Conservation (phyloP, 345 rosid genomes). For the Pseudoturritis turrita region DNA sequence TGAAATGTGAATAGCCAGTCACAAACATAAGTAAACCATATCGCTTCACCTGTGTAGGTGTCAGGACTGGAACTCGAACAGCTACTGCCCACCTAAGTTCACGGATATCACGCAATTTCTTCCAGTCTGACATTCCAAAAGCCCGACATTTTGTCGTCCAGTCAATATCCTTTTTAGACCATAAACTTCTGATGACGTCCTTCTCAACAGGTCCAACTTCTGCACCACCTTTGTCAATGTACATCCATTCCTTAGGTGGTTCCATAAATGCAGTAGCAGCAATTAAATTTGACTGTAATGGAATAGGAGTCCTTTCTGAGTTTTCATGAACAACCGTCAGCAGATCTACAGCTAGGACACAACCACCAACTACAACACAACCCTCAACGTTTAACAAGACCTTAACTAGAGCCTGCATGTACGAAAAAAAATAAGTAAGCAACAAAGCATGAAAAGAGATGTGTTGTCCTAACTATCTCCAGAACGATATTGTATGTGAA, state of each 20-base stretch:
- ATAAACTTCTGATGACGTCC: conserved; percentile 88
- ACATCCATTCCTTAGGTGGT: conserved; percentile 98
- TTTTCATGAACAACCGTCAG: conserved; percentile 94
- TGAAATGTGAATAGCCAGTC: not conserved
- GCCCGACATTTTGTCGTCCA: conserved; percentile 95
- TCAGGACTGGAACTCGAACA: conserved; percentile 88
- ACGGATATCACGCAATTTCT: conserved; percentile 92
- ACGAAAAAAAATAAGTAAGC: conserved; percentile 9
- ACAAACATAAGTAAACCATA: conserved; percentile 13
- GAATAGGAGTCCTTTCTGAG: conserved; percentile 95
- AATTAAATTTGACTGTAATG: conserved; percentile 90
- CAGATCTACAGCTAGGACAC: conserved; percentile 95
- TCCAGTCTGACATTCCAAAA: conserved; percentile 96
- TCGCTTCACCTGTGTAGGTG: conserved; percentile 75
- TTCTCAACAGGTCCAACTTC: conserved; percentile 94
- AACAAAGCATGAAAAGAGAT: conserved; percentile 17
- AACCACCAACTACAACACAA: conserved; percentile 97
- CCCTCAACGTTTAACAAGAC: conserved; percentile 85
- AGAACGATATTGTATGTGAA: conserved; percentile 8
- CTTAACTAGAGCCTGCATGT: conserved; percentile 87
- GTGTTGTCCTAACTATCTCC: conserved; percentile 7
- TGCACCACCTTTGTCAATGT: conserved; percentile 64
- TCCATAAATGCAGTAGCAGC: conserved; percentile 99
- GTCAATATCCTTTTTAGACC: conserved; percentile 88
- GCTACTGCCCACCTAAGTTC: conserved; percentile 98